Evolutionary conservation across 1,139 yeast species (phyloP), one percentile per base, ranked within the genome.

Genomic region (Casaregolazyma lundiana): DNA sequence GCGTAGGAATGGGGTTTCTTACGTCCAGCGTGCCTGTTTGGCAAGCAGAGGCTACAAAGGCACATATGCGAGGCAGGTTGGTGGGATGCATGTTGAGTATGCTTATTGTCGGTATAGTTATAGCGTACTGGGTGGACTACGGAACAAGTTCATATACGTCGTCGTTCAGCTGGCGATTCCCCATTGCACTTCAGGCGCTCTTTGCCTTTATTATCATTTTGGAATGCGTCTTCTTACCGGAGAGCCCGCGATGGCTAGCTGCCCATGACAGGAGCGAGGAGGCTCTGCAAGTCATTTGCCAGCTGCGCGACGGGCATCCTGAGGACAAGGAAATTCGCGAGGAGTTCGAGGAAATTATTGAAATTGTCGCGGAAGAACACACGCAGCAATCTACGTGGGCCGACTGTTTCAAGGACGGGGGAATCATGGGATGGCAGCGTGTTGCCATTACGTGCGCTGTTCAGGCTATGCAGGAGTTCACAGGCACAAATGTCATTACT

Each of bases 401-500:
- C 4, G 40, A 36, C 7, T 36, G 40, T 11, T 36, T 36, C 40
- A 21, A 24, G 11, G 40, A 36, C 26, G 40, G 40, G 9, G 40
- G 40, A 36, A 36, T 36, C 26, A 36, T 36, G 40, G 40, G 40
- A 15, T 36, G 40, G 40, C 40, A 36, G 13, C 22, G 40, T 5
- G 40, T 36, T 16, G 40, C 40, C 24, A 36, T 36, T 24, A 26
- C 32, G 15, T 26, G 32, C 13, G 32, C 13, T n/a, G 32, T 15
- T 11, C 32, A 26, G 32, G 13, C 29, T 19, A 32, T 41, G 29
- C 86, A 81, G 66, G 87, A 81, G 67, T 75, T 80, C 67, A 78
- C 85, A 47, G 88, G 87, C 68, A 71, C 80, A 53, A 81, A 81
- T 66, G 82, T 81, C 56, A 75, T 81, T 51, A 77, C 79, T 63